Evolutionary conservation across 805 yeast genomes (phyloP).

Genomic region (Wickerhamomyces subpelliculosus): DNA sequence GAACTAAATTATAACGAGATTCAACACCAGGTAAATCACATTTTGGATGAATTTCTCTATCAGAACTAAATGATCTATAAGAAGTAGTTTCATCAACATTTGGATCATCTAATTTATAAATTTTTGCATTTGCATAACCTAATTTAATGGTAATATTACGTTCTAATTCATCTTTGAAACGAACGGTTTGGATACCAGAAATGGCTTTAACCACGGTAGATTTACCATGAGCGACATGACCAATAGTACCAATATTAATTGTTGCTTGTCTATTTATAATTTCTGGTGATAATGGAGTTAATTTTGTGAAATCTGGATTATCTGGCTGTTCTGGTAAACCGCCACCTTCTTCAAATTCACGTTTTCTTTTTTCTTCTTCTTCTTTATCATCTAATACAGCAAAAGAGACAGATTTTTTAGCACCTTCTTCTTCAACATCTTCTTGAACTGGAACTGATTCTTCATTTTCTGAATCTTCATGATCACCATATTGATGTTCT

Average conservation of each 20-base stretch:
- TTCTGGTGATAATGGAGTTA: slow-evolving; percentile 90
- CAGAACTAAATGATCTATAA: slow-evolving; percentile 90
- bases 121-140: slow-evolving; percentile 98
- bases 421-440: slow-evolving; percentile 29
- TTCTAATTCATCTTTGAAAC: slow-evolving; percentile 98
- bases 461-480: slow-evolving; percentile 37
- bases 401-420: slow-evolving; percentile 76
- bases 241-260: slow-evolving; percentile 95
- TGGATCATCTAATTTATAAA: slow-evolving; percentile 84
- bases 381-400: slow-evolving; percentile 63
- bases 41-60: slow-evolving; percentile 90
- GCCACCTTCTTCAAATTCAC: slow-evolving; percentile 96
- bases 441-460: slow-evolving; percentile 26
- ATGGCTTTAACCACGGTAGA: slow-evolving; percentile 92
- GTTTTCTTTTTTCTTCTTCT: slow-evolving; percentile 69
- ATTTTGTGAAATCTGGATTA: slow-evolving; percentile 70
- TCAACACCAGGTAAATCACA: slow-evolving; percentile 82
- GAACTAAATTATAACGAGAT: slow-evolving; percentile 84
- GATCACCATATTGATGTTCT: slow-evolving; percentile 24
- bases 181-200: slow-evolving; percentile 97
- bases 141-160: slow-evolving; percentile 97
- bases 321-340: slow-evolving; percentile 96
- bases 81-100: slow-evolving; percentile 90
- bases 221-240: slow-evolving; percentile 95
- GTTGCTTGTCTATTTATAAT: slow-evolving; percentile 99